Evolutionary conservation across 192 early-diverging fungal species (phyloP).

Genomic region (Umbelopsis sp.): DNA sequence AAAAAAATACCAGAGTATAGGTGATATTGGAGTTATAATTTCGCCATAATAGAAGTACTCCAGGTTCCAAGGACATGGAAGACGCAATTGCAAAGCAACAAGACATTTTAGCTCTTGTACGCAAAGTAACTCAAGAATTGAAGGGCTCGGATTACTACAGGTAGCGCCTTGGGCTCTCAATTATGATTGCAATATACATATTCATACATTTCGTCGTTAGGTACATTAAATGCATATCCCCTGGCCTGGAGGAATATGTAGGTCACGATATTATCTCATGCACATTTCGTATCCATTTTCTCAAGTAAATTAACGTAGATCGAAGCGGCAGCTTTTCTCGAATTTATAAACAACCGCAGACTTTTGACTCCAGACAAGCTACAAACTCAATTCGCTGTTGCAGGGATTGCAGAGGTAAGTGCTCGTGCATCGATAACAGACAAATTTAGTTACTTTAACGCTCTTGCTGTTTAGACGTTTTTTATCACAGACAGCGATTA

Average conservation of each 20-base stretch:
- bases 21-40: too few species aligned
- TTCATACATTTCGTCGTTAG: background rate
- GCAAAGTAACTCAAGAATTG: constrained; percentile 35
- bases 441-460: background rate
- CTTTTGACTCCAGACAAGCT: constrained; percentile 34
- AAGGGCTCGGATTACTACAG: constrained; percentile 43
- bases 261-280: background rate
- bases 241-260: constrained; percentile 46
- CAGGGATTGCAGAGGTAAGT: constrained; percentile 26
- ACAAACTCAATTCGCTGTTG: constrained; percentile 26
- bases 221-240: constrained; percentile 38
- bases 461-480: constrained; percentile 30
- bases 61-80: constrained; percentile 20
- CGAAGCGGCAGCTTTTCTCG: constrained; percentile 47
- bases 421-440: background rate
- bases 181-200: background rate
- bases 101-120: constrained; percentile 40
- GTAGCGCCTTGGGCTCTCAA: constrained; percentile 18
- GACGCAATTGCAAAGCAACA: constrained; percentile 34
- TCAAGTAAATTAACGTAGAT: constrained; percentile 10
- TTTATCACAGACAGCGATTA: constrained; percentile 54
- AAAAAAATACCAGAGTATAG: too few species aligned
- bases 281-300: background rate
- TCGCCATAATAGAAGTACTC: background rate
- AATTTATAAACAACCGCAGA: constrained; percentile 33